phyloP scores from a whole-genome alignment of 371 early-diverging fungal species.

The Actinomortierella wolfii region DNA sequence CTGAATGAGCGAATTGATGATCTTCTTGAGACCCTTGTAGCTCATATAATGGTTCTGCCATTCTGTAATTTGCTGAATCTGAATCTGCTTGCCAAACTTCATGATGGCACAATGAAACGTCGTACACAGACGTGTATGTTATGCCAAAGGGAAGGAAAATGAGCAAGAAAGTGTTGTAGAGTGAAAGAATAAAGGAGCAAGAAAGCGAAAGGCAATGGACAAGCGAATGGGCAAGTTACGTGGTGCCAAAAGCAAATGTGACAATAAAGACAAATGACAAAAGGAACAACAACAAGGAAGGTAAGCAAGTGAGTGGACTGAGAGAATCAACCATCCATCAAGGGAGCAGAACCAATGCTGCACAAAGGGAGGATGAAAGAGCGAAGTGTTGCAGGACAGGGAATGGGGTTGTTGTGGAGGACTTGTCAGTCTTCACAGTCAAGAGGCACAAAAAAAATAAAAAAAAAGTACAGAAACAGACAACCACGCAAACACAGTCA shows the following conservation, averaged over 20 bases:
- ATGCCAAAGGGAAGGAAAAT: neutral
- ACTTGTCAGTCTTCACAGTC: too few species aligned
- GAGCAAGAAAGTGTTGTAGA: neutral
- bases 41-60: slow-evolving; percentile 93
- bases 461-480: neutral
- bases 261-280: too few species aligned
- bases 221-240: too few species aligned
- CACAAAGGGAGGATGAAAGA: too few species aligned
- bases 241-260: too few species aligned
- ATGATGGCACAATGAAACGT: too few species aligned
- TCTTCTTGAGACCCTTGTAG: slow-evolving; percentile 95
- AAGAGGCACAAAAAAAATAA: neutral
- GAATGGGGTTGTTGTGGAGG: too few species aligned
- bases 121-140: neutral
- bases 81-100: slow-evolving; percentile 96
- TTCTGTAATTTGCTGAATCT: slow-evolving; percentile 87
- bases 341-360: too few species aligned
- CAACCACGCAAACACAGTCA: neutral
- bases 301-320: too few species aligned
- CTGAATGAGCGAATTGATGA: slow-evolving; percentile 77
- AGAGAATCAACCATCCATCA: too few species aligned
- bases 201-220: neutral
- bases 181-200: neutral
- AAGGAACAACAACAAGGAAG: too few species aligned
- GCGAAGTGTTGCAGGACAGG: too few species aligned